A percentile compares a stretch with the other conserved stretches of the same genome.
phyloP scores from a whole-genome alignment of 2,329 filamentous ascomycete species.

The Huntiella bhutanensis region DNA sequence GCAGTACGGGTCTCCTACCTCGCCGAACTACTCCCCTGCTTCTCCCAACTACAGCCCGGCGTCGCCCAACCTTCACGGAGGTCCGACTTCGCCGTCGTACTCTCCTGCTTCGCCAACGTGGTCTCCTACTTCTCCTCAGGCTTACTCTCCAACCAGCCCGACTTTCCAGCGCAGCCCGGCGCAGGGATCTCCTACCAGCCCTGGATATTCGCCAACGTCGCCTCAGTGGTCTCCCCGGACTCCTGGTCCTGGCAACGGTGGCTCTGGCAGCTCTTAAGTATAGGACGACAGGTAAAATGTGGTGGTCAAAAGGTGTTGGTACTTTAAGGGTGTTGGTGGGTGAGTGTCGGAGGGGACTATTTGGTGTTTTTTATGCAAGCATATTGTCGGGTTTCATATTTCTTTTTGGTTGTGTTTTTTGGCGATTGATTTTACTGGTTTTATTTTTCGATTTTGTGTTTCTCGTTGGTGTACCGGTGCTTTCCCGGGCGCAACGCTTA shows the following conservation, averaged over 20 bases:
- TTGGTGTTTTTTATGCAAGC: neutral
- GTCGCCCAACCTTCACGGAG: constrained; percentile 33
- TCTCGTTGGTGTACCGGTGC: neutral
- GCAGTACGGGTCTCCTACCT: constrained; percentile 56
- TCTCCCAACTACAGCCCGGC: constrained; percentile 56
- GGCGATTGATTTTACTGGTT: constrained; percentile 2
- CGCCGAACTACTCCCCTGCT: constrained; percentile 52
- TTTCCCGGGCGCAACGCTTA: too few species aligned
- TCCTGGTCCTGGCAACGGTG: constrained; percentile 19
- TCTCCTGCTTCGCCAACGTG: constrained; percentile 57
- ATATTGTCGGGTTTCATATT: constrained; percentile 5
- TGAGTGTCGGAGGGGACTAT: constrained; percentile 5
- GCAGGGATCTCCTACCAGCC: constrained; percentile 44
- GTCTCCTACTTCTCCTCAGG: constrained; percentile 52
- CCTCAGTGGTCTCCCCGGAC: constrained; percentile 28
- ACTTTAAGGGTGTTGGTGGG: constrained; percentile 2
- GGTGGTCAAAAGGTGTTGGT: constrained; percentile 2
- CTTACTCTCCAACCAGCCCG: constrained; percentile 45
- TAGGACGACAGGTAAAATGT: constrained; percentile 3
- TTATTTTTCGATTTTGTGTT: constrained; percentile 5
- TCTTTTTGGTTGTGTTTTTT: constrained; percentile 6
- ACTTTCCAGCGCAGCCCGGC: constrained; percentile 36
- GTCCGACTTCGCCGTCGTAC: constrained; percentile 39
- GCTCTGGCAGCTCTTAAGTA: constrained; percentile 22
- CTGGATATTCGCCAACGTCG: constrained; percentile 52